Conservation (phyloP, 2,329 filamentous ascomycete species). For the Neopestalotiopsis sp. region DNA sequence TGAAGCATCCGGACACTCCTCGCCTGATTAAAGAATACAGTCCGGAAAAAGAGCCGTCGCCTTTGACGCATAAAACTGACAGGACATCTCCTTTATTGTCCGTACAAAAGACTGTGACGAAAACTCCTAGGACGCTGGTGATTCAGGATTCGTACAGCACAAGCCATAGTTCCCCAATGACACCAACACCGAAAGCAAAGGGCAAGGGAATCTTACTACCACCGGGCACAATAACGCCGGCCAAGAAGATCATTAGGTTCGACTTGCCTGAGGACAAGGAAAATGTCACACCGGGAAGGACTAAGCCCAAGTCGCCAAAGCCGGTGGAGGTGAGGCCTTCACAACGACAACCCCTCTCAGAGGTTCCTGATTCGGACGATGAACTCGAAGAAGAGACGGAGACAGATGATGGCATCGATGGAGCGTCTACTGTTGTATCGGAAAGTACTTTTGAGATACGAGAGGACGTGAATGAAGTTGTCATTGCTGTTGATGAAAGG, state of each 20-base stretch:
- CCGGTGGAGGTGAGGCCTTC: constrained; percentile 23
- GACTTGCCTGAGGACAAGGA: constrained; percentile 37
- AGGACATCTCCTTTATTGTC: constrained; percentile 26
- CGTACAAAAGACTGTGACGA: constrained; percentile 26
- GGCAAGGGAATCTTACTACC: constrained; percentile 23
- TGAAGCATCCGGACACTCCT: constrained; percentile 19
- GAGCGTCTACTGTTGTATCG: constrained; percentile 3
- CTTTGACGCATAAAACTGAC: constrained; percentile 31
- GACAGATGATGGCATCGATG: constrained; percentile 24
- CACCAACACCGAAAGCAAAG: constrained; percentile 27
- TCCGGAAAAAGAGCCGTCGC: constrained; percentile 28
- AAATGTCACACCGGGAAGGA: constrained; percentile 38
- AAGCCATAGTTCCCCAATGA: constrained; percentile 30
- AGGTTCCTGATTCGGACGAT: constrained; percentile 29
- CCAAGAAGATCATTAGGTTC: constrained; percentile 32
- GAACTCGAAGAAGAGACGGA: constrained; percentile 22
- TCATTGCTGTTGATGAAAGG: constrained; percentile 20
- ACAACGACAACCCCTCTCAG: constrained; percentile 29
- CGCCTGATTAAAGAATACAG: constrained; percentile 20
- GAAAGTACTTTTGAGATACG: not conserved
- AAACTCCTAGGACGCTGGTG: constrained; percentile 28
- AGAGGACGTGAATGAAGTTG: constrained; percentile 13
- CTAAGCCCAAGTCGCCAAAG: constrained; percentile 36
- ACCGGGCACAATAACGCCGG: constrained; percentile 23
- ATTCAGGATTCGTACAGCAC: constrained; percentile 38